Evolutionary conservation across 2,329 filamentous ascomycete genomes (phyloP).

Genomic region (Eurotiales sp.): DNA sequence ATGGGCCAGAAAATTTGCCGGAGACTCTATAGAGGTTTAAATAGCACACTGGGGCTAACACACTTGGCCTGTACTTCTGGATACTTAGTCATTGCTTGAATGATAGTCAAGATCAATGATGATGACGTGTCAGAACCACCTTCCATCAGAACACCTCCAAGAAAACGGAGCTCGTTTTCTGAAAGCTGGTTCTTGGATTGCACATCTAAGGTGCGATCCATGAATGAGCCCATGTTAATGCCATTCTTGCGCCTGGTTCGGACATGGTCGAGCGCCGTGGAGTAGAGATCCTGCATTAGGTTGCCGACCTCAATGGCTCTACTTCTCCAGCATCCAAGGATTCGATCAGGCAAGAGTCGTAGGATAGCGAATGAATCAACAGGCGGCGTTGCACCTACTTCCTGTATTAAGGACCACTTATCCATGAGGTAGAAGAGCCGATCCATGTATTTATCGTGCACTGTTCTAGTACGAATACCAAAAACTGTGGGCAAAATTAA

Average conservation of each 20-base stretch:
- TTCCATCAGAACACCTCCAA: conserved; percentile 39
- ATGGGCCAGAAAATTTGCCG: no score
- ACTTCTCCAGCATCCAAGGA: conserved; percentile 39
- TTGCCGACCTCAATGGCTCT: conserved; percentile 35
- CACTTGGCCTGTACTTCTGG: conserved; percentile 27
- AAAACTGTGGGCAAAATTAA: conserved; percentile 22
- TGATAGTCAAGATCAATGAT: conserved; percentile 27
- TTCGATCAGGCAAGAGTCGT: conserved; percentile 38
- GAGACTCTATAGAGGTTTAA: no score
- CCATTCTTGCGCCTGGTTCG: no score
- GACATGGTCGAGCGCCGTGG: conserved; percentile 34
- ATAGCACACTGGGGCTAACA: conserved; percentile 47
- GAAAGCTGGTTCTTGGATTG: conserved; percentile 27
- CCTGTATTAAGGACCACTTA: conserved; percentile 22
- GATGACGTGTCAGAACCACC: conserved; percentile 40
- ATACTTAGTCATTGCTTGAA: conserved; percentile 48
- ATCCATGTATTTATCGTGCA: conserved; percentile 44
- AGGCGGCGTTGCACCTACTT: conserved; percentile 43
- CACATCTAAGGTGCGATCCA: conserved; percentile 44
- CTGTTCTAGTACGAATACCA: conserved; percentile 33
- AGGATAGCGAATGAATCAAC: conserved; percentile 47
- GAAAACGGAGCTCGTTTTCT: conserved; percentile 39
- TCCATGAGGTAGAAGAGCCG: conserved; percentile 42
- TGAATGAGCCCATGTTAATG: conserved; percentile 32
- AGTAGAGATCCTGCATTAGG: conserved; percentile 41